Evolutionary conservation across 768 basidiomycete species (phyloP).

Genomic region (Lactarius quietus): DNA sequence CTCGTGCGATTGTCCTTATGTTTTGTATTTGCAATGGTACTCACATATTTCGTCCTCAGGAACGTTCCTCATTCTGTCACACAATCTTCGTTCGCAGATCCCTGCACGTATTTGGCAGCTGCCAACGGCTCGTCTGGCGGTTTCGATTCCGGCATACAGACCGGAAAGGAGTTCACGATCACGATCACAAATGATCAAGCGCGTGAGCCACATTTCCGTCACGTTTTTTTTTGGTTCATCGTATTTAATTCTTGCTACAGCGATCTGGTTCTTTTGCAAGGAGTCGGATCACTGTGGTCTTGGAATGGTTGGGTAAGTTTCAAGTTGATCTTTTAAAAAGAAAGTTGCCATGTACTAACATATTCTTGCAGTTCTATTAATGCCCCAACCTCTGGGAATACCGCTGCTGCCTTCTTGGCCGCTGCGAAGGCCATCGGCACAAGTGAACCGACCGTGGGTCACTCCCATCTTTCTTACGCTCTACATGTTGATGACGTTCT

Average conservation of each 20-base stretch:
- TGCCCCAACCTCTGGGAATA: slow-evolving; percentile 44
- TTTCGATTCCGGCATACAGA: too few relatives aligned
- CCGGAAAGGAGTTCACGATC: too few relatives aligned
- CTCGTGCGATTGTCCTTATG: slow-evolving; percentile 34
- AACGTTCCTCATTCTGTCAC: slow-evolving; percentile 32
- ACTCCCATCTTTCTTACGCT: neutral
- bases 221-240: too few relatives aligned
- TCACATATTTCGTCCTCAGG: slow-evolving; percentile 13
- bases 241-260: too few relatives aligned
- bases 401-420: slow-evolving; percentile 39
- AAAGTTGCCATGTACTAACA: slow-evolving; percentile 23
- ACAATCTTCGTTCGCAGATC: slow-evolving; percentile 30
- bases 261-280: too few relatives aligned
- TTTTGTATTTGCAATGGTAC: neutral
- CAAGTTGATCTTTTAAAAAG: too few relatives aligned
- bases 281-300: slow-evolving; percentile 43
- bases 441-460: slow-evolving; percentile 37
- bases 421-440: slow-evolving; percentile 40
- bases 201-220: too few relatives aligned
- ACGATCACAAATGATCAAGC: too few relatives aligned
- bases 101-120: slow-evolving; percentile 41
- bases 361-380: too few relatives aligned
- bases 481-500: too few relatives aligned
- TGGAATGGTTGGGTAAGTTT: slow-evolving; percentile 46
- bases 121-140: slow-evolving; percentile 35